phyloP scores from a whole-genome alignment of 768 basidiomycete species.

The Trametopsis cervina region DNA sequence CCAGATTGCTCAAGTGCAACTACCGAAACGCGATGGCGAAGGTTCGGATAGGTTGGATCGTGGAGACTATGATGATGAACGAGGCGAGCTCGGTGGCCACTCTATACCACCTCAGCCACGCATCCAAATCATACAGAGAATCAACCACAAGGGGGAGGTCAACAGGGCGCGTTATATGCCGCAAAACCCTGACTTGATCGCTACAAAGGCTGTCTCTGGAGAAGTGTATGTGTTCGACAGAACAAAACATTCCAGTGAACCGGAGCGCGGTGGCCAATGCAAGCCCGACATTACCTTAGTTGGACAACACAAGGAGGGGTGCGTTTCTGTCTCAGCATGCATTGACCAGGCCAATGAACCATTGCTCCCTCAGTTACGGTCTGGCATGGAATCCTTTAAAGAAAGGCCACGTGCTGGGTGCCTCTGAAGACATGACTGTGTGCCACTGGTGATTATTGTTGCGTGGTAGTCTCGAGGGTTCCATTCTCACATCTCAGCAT shows the following conservation, averaged over 20 bases:
- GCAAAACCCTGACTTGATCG: slow-evolving; percentile 94
- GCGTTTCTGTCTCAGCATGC: slow-evolving; percentile 27
- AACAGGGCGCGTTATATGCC: slow-evolving; percentile 99
- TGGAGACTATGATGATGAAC: slow-evolving; percentile 82
- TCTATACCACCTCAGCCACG: slow-evolving; percentile 78
- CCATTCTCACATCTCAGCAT: slow-evolving; percentile 4
- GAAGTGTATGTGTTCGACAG: slow-evolving; percentile 95
- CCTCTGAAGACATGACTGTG: slow-evolving; percentile 93
- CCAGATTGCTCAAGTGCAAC: slow-evolving; percentile 90
- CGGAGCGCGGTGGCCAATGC: slow-evolving; percentile 76
- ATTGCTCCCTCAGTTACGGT: slow-evolving; percentile 58
- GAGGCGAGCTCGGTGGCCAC: slow-evolving; percentile 92
- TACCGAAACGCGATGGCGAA: slow-evolving; percentile 77
- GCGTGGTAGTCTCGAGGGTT: background rate
- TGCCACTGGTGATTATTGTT: slow-evolving; percentile 71
- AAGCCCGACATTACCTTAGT: slow-evolving; percentile 87
- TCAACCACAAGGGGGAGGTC: slow-evolving; percentile 94
- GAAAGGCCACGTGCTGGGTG: slow-evolving; percentile 79
- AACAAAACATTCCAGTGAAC: slow-evolving; percentile 93
- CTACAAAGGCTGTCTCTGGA: slow-evolving; percentile 88
- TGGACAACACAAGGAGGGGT: slow-evolving; percentile 94
- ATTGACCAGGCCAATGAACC: background rate
- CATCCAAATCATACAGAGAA: slow-evolving; percentile 85
- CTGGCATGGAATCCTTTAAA: slow-evolving; percentile 88
- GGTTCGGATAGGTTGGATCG: slow-evolving; percentile 72